Percentiles rank a stretch among this genome's conserved stretches.
These are phyloP conservation scores for Tephrocybe sp. DNA, from an alignment of 768 basidiomycete species.

Conservation along the genomic window DNA sequence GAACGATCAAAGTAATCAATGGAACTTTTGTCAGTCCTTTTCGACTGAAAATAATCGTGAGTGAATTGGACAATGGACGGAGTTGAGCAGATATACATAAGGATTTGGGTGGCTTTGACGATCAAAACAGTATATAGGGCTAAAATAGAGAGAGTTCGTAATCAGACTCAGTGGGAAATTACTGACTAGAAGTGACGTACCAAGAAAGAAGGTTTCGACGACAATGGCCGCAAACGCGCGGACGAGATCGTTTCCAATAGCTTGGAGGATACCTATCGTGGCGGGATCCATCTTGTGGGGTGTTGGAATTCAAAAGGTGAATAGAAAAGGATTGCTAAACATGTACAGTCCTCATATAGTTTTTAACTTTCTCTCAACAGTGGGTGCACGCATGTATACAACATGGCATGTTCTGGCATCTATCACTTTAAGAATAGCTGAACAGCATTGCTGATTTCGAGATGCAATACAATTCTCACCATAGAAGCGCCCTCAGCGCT, in stretches of 20 bases:
- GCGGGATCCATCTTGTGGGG: conserved; percentile 6
- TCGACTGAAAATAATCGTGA: not conserved
- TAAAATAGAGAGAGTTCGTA: not conserved
- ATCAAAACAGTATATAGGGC: conserved; percentile 11
- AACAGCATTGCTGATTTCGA: no score
- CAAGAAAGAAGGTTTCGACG: conserved; percentile 12
- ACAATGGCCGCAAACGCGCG: conserved; percentile 5
- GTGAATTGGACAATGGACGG: not conserved
- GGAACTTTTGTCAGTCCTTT: conserved; percentile 10
- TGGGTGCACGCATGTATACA: no score
- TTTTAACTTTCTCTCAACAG: no score
- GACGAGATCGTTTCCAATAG: conserved; percentile 11
- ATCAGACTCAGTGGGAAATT: not conserved
- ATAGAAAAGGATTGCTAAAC: no score
- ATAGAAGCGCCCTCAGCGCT: no score
- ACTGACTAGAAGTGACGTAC: not conserved
- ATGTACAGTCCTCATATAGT: not conserved
- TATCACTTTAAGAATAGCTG: no score
- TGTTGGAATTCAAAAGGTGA: not conserved
- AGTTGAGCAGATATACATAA: not conserved
- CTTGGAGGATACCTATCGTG: conserved; percentile 1
- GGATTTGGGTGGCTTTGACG: conserved; percentile 4
- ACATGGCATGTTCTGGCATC: no score
- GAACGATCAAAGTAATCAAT: conserved; percentile 5
- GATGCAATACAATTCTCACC: no score